These are phyloP conservation scores for Clonostachys solani DNA, from an alignment of 2,329 filamentous ascomycete species.

Conservation along the genomic window DNA sequence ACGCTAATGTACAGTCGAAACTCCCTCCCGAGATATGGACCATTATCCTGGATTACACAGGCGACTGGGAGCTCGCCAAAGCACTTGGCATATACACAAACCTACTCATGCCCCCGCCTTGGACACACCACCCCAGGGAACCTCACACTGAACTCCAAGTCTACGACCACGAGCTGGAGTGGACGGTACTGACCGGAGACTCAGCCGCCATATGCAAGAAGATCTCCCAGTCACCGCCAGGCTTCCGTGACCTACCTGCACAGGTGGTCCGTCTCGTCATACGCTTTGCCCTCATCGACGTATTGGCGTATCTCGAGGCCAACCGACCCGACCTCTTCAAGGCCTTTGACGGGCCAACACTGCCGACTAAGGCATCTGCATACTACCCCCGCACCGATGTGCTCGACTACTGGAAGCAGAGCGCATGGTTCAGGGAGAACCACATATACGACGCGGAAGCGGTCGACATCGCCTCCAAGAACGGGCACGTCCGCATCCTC, in stretches of 20 bases:
- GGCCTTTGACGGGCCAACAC: slow-evolving; percentile 77
- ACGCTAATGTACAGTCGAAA: slow-evolving; percentile 29
- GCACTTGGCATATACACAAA: slow-evolving; percentile 78
- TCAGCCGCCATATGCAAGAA: slow-evolving; percentile 69
- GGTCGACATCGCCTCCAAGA: slow-evolving; percentile 80
- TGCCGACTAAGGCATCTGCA: slow-evolving; percentile 83
- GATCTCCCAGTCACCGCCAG: slow-evolving; percentile 66
- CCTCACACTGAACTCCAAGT: slow-evolving; percentile 63
- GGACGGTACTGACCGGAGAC: slow-evolving; percentile 72
- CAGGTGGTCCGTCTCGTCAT: slow-evolving; percentile 85
- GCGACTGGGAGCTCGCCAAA: slow-evolving; percentile 87
- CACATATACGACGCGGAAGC: slow-evolving; percentile 77
- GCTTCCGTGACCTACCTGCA: slow-evolving; percentile 68
- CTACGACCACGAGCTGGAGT: slow-evolving; percentile 77
- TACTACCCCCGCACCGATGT: slow-evolving; percentile 83
- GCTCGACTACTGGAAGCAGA: slow-evolving; percentile 87
- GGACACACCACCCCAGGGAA: slow-evolving; percentile 56
- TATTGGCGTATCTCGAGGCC: slow-evolving; percentile 64
- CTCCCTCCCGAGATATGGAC: slow-evolving; percentile 88
- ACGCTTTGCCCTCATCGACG: slow-evolving; percentile 78
- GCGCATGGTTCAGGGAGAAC: slow-evolving; percentile 76
- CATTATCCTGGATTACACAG: slow-evolving; percentile 77
- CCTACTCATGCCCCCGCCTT: slow-evolving; percentile 66
- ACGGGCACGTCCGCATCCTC: slow-evolving; percentile 79
- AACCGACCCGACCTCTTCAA: slow-evolving; percentile 73